Base-by-base conservation (phyloP, 331 rosid species). In the Stylosanthes scabra region DNA sequence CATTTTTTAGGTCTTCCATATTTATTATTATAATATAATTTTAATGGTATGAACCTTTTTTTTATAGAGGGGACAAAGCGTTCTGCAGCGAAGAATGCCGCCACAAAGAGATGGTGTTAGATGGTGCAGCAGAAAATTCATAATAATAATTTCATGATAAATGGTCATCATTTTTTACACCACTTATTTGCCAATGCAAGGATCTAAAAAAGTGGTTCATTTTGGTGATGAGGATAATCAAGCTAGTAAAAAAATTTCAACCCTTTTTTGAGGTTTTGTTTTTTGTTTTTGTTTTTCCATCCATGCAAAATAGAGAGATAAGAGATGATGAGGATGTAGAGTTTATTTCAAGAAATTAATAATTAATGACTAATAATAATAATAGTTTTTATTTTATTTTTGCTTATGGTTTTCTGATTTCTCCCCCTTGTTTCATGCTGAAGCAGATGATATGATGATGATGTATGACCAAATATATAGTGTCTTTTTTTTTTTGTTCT, bases 81-180 rank as follows among this genome's bases (percentile, higher is more conserved):
- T 94, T 91, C 75, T 94, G 99, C 81, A 89, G 97, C 73, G 67
- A 46, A 3, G 91, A 89, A 79, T 94, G 99, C 77, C 89, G 99
- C 14, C 40, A 83, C 85, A 76, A 83, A 78, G 99, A 94, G 86
- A 94, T 94, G 84, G 63, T 87, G 31, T 79, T 86, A 49, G 97
- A 91, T 66, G 97, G 59, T 65, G 97, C 49, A 51, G 68, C 14
- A 66, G 87, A 86, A 45, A 72, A 34, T 80, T 76, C 80, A 73
- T 83, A 31, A 31, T 31, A 85, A 28, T 31, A 85, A 28, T 77
- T 81, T 65, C 85, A 66, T 40, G 40, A 9, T 62, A 14, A 73
- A 41, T 59, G 40, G 3, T 31, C 25, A 31, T 3, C 40, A 37
- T 42, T 57, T 27, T 68, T 59, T 37, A 59, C 59, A 42, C 20